phyloP scores from a whole-genome alignment of 2,329 filamentous ascomycete species.

The Trichocomaceae sp. region DNA sequence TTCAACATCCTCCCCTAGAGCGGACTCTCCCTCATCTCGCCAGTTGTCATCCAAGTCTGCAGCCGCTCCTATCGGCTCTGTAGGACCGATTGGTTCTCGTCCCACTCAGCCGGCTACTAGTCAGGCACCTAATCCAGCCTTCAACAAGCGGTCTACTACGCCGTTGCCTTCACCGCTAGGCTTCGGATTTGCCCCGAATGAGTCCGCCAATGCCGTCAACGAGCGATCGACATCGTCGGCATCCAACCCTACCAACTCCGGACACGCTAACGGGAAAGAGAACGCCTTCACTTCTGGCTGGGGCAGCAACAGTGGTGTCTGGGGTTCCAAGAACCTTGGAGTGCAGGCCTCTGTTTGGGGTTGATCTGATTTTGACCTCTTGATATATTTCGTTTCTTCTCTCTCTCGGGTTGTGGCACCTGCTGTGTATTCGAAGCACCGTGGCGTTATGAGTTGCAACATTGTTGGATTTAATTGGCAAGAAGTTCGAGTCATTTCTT shows the following conservation, averaged over 20 bases:
- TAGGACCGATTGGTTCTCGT: conserved; percentile 90
- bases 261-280: conserved; percentile 36
- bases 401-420: conserved; percentile 4
- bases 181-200: conserved; percentile 59
- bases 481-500: conserved; percentile 14
- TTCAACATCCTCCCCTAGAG: conserved; percentile 75
- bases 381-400: conserved; percentile 15
- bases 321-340: conserved; percentile 77
- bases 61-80: conserved; percentile 54
- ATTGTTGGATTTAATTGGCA: conserved; percentile 10
- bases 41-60: conserved; percentile 51
- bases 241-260: conserved; percentile 51
- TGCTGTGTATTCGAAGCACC: conserved; percentile 12
- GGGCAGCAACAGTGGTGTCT: conserved; percentile 74
- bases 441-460: conserved; percentile 15
- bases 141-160: conserved; percentile 80
- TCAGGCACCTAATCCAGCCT: conserved; percentile 48
- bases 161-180: conserved; percentile 84
- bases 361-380: conserved; percentile 39
- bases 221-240: conserved; percentile 52
- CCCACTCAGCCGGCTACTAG: conserved; percentile 55
- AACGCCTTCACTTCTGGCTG: conserved; percentile 54
- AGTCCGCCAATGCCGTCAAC: conserved; percentile 34
- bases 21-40: conserved; percentile 64
- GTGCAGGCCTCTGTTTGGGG: conserved; percentile 94